Conservation (phyloP, 2,329 filamentous ascomycete genomes). For the Colletotrichum simmondsii region DNA sequence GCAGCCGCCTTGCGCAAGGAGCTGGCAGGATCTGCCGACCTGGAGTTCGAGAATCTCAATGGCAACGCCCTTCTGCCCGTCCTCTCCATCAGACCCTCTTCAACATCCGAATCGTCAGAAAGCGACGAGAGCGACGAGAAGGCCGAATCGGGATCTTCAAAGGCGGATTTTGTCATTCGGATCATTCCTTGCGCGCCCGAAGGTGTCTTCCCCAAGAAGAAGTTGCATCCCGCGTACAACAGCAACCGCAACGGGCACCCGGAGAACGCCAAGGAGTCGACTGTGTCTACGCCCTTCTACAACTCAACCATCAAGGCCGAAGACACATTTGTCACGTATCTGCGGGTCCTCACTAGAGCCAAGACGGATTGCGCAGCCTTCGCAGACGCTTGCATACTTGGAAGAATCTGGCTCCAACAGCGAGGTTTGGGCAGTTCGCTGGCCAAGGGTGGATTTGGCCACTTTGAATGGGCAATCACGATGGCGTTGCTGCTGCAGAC, state of each 20-base stretch:
- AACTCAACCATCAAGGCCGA: slow-evolving; percentile 88
- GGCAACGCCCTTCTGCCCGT: slow-evolving; percentile 83
- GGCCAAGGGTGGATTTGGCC: slow-evolving; percentile 86
- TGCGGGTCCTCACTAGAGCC: slow-evolving; percentile 79
- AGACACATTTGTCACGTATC: slow-evolving; percentile 76
- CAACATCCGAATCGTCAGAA: slow-evolving; percentile 37
- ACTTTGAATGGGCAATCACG: slow-evolving; percentile 89
- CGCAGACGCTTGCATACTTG: slow-evolving; percentile 85
- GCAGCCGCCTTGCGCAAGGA: slow-evolving; percentile 74
- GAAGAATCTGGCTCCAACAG: slow-evolving; percentile 89
- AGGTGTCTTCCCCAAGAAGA: slow-evolving; percentile 75
- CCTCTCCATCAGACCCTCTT: slow-evolving; percentile 55
- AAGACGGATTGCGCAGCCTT: slow-evolving; percentile 78
- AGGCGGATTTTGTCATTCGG: slow-evolving; percentile 69
- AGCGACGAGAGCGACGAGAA: slow-evolving; percentile 35
- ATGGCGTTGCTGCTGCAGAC: slow-evolving; percentile 83
- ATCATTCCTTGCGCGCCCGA: slow-evolving; percentile 81
- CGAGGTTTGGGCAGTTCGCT: slow-evolving; percentile 79
- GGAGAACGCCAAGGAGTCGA: slow-evolving; percentile 53
- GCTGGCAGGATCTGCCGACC: slow-evolving; percentile 62
- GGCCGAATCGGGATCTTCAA: slow-evolving; percentile 32
- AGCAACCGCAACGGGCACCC: slow-evolving; percentile 70
- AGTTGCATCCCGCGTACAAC: slow-evolving; percentile 76
- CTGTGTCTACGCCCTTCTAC: slow-evolving; percentile 80
- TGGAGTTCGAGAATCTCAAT: slow-evolving; percentile 74